These are phyloP conservation scores for Globisporangium canariense DNA, from an alignment of 352 stramenopile genomes.

Conservation along the genomic window DNA sequence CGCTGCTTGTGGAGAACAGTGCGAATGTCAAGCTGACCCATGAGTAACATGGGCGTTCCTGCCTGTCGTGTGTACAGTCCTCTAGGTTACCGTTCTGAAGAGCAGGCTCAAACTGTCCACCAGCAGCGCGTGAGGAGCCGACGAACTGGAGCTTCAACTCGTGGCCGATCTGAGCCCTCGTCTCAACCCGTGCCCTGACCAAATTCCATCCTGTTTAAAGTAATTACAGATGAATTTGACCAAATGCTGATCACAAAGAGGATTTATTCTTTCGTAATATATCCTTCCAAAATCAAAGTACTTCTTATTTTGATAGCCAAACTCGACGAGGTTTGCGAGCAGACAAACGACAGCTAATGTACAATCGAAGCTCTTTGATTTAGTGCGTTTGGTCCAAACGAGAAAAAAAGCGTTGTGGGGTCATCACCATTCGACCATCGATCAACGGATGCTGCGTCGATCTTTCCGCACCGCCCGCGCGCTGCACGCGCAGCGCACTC, in stretches of 20 bases:
- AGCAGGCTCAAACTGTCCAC: not conserved
- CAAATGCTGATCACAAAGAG: too few relatives aligned
- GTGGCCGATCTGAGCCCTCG: too few relatives aligned
- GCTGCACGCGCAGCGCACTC: constrained; percentile 3
- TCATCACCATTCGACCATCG: not conserved
- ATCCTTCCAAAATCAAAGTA: too few relatives aligned
- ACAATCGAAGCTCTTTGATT: not conserved
- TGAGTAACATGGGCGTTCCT: not conserved
- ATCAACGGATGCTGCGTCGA: not conserved
- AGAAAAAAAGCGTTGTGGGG: not conserved
- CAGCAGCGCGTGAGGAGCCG: too few relatives aligned
- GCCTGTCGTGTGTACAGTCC: not conserved
- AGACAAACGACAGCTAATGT: not conserved
- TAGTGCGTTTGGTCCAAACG: not conserved
- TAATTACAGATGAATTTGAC: too few relatives aligned
- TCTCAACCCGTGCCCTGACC: too few relatives aligned
- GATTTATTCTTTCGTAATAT: too few relatives aligned
- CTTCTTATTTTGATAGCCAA: too few relatives aligned
- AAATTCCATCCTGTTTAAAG: too few relatives aligned
- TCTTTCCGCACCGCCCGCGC: constrained; percentile 1
- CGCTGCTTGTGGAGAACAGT: not conserved
- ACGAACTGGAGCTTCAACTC: too few relatives aligned
- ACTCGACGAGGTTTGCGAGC: not conserved
- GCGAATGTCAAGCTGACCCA: not conserved
- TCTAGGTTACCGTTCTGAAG: not conserved